These are phyloP conservation scores for Gossypium sturtianum DNA, from an alignment of 345 rosid species.

Conservation along the genomic window DNA sequence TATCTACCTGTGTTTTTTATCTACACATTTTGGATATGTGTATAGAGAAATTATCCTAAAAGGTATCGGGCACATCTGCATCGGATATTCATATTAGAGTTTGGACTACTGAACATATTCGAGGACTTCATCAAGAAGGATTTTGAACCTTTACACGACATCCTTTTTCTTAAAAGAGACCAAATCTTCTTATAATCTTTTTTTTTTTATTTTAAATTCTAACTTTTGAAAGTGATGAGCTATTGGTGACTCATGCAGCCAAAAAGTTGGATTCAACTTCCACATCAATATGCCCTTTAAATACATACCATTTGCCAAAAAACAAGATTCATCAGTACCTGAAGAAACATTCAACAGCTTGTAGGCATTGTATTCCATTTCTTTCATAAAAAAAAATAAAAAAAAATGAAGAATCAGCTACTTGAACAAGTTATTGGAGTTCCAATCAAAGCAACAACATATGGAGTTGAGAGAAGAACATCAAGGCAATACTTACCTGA, in stretches of 20 bases:
- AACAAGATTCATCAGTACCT: background rate
- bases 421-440: slow-evolving; percentile 22
- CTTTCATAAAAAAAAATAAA: background rate
- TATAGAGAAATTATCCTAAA: background rate
- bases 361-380: background rate
- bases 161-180: slow-evolving; percentile 14
- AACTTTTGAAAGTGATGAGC: slow-evolving; percentile 14
- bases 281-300: background rate
- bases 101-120: background rate
- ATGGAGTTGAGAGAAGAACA: slow-evolving; percentile 22
- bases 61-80: background rate
- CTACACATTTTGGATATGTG: background rate
- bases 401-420: slow-evolving; percentile 23
- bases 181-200: slow-evolving; percentile 1
- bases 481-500: slow-evolving; percentile 26
- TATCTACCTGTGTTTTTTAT: background rate
- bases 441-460: slow-evolving; percentile 18
- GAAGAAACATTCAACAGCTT: background rate
- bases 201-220: background rate
- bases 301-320: slow-evolving; percentile 13
- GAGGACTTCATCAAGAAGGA: slow-evolving; percentile 5
- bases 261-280: slow-evolving; percentile 21
- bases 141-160: slow-evolving; percentile 1
- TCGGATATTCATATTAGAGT: background rate
- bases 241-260: slow-evolving; percentile 27